Conservation (phyloP, 768 basidiomycete genomes). For the Tricholoma bakamatsutake region DNA sequence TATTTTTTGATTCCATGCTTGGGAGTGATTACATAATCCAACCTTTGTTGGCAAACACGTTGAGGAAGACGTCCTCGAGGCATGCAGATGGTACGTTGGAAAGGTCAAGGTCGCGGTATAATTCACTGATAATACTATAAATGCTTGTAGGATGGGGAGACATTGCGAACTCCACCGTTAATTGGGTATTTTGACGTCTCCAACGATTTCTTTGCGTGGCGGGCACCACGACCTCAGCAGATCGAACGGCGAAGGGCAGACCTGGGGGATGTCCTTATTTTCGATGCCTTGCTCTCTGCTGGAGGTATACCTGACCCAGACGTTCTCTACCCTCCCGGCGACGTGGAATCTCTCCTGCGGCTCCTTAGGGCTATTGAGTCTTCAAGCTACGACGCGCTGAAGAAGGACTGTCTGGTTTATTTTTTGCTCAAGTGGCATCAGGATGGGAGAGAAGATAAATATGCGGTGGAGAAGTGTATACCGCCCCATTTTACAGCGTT, state of each 20-base stretch:
- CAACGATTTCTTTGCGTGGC: conserved; percentile 53
- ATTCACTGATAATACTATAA: background rate
- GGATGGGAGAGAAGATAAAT: conserved; percentile 50
- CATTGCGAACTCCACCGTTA: conserved; percentile 12
- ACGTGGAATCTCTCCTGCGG: conserved; percentile 43
- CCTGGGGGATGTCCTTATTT: conserved; percentile 61
- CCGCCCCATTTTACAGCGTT: conserved; percentile 71
- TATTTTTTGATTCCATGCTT: too few species aligned
- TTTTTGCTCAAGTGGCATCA: conserved; percentile 77
- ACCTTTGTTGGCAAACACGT: background rate
- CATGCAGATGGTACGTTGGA: background rate
- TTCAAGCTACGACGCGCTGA: conserved; percentile 66
- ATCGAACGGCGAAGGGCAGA: conserved; percentile 58
- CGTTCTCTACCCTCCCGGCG: conserved; percentile 63
- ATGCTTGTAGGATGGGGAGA: conserved; percentile 13
- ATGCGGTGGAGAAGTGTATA: conserved; percentile 53
- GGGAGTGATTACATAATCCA: background rate
- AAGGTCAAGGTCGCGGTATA: background rate
- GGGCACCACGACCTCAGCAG: conserved; percentile 41
- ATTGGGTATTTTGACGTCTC: conserved; percentile 49
- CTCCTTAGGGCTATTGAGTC: conserved; percentile 57
- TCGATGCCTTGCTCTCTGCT: conserved; percentile 63
- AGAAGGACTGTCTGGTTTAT: conserved; percentile 77
- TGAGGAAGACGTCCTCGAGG: background rate
- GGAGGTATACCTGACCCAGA: conserved; percentile 59